Evolutionary conservation across 495 filamentous ascomycete genomes (phyloP).

Genomic region (Paragyromitra xinjiangensis): DNA sequence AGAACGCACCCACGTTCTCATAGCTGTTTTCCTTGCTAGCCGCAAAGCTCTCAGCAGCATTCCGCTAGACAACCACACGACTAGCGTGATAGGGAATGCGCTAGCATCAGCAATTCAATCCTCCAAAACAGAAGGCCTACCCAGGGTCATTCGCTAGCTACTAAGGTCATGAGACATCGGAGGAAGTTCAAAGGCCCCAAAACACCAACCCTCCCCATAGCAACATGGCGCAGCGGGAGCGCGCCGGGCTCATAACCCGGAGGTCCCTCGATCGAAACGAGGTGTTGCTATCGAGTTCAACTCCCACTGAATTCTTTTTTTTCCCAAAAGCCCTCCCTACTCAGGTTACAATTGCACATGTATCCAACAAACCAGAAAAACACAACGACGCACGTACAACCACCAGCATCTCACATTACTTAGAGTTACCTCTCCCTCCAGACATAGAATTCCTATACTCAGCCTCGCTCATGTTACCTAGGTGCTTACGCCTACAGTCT

Average conservation of each 20-base stretch:
- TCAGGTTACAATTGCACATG: background rate
- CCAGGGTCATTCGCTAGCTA: too few species aligned
- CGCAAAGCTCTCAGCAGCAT: too few species aligned
- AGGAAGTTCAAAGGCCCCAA: background rate
- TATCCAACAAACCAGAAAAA: background rate
- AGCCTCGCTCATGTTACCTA: background rate
- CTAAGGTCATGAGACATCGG: background rate
- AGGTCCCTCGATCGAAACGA: slow-evolving; percentile 66
- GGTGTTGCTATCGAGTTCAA: slow-evolving; percentile 60
- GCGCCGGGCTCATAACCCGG: slow-evolving; percentile 65
- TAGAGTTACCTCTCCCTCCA: background rate
- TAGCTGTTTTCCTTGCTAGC: background rate
- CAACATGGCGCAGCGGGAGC: slow-evolving; percentile 67
- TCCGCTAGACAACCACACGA: too few species aligned
- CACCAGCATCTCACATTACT: background rate
- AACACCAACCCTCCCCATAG: slow-evolving; percentile 35
- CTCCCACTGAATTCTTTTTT: background rate
- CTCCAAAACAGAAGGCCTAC: too few species aligned
- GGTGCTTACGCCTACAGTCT: too few species aligned
- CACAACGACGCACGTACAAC: background rate
- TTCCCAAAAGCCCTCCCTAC: background rate
- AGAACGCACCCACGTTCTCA: background rate
- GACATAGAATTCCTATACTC: background rate
- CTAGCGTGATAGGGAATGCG: background rate
- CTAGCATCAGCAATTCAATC: too few species aligned